These are phyloP conservation scores for Cucurbita pepo DNA, from an alignment of 306 rosid species.

Conservation along the genomic window DNA sequence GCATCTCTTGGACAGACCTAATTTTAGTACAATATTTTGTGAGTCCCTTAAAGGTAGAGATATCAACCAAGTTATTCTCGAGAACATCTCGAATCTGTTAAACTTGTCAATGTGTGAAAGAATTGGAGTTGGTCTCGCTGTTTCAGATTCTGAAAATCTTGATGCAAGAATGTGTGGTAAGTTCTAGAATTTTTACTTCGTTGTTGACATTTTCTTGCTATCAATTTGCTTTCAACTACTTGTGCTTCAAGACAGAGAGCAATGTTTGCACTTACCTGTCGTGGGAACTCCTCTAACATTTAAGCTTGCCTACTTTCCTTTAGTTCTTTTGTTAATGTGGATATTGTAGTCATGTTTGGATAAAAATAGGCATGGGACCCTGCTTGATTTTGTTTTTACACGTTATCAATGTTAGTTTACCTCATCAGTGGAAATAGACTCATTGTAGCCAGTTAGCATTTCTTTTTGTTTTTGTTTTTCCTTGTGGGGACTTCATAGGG, in stretches of 20 bases:
- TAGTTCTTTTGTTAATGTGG: background rate
- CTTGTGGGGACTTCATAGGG: background rate
- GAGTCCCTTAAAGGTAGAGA: slow-evolving; percentile 55
- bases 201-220: background rate
- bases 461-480: background rate
- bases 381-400: background rate
- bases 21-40: slow-evolving; percentile 67
- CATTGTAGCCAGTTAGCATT: background rate
- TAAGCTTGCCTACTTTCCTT: background rate
- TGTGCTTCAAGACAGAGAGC: background rate
- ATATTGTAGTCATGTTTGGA: background rate
- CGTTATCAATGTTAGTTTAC: background rate
- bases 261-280: background rate
- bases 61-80: slow-evolving; percentile 47
- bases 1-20: slow-evolving; percentile 58
- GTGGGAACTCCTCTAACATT: background rate
- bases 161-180: slow-evolving; percentile 62
- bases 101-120: slow-evolving; percentile 57
- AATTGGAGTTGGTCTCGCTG: slow-evolving; percentile 67
- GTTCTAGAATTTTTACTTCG: slow-evolving; percentile 3
- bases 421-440: background rate
- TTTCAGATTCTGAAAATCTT: slow-evolving; percentile 72
- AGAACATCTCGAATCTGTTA: slow-evolving; percentile 39
- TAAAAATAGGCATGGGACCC: background rate
- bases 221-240: background rate